phyloP scores from a whole-genome alignment of 2,329 filamentous ascomycete species.

The Clonostachys solani region DNA sequence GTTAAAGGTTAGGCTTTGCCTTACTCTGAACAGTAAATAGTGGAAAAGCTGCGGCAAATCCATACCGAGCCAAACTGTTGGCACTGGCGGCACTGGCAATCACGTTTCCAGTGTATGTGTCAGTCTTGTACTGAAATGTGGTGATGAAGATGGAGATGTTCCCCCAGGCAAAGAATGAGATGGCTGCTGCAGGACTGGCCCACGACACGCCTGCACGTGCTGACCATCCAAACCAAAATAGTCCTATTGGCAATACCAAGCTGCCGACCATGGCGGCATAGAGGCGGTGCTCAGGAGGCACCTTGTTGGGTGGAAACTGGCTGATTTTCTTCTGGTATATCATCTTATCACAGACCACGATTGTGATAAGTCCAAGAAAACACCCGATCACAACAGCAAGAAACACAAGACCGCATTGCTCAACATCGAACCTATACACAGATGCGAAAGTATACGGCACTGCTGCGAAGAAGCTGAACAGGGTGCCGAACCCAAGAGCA shows the following conservation, averaged over 20 bases:
- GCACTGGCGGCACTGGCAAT: slow-evolving; percentile 56
- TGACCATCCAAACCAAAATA: slow-evolving; percentile 61
- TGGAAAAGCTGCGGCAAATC: slow-evolving; percentile 52
- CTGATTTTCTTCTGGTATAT: slow-evolving; percentile 32
- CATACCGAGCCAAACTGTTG: slow-evolving; percentile 53
- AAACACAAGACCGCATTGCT: slow-evolving; percentile 38
- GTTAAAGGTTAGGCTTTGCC: slow-evolving; percentile 5
- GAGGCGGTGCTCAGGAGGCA: slow-evolving; percentile 52
- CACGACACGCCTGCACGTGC: slow-evolving; percentile 39
- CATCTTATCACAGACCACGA: slow-evolving; percentile 27
- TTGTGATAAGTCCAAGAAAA: slow-evolving; percentile 9
- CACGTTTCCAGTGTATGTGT: slow-evolving; percentile 49
- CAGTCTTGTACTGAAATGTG: slow-evolving; percentile 46
- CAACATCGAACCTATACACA: slow-evolving; percentile 37
- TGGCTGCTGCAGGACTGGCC: slow-evolving; percentile 44
- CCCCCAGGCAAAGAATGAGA: slow-evolving; percentile 54
- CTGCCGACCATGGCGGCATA: slow-evolving; percentile 56
- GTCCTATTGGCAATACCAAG: slow-evolving; percentile 41
- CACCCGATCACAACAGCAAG: slow-evolving; percentile 40
- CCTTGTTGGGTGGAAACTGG: slow-evolving; percentile 18
- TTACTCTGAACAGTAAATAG: slow-evolving; percentile 55
- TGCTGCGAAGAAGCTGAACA: slow-evolving; percentile 48
- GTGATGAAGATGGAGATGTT: slow-evolving; percentile 56
- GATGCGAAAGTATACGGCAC: slow-evolving; percentile 42
- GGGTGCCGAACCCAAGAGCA: slow-evolving; percentile 43